Evolutionary conservation across 2,329 filamentous ascomycete genomes (phyloP).

Genomic region (Cordyceps sp.): DNA sequence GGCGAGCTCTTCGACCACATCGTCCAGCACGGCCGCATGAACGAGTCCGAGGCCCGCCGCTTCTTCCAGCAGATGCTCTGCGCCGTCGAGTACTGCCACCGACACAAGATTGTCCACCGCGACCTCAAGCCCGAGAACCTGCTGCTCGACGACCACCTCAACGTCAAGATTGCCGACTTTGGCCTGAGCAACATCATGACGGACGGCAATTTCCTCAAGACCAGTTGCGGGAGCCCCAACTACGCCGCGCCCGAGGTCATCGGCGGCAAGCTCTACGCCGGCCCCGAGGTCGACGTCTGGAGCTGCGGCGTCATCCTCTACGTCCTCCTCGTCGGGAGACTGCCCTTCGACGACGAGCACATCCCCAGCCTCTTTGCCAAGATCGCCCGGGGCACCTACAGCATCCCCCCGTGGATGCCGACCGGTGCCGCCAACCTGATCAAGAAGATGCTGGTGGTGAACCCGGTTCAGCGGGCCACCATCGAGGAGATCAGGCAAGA

Average conservation of each 20-base stretch:
- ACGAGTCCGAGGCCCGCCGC: conserved; percentile 80
- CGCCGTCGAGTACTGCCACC: conserved; percentile 95
- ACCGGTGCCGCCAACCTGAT: conserved; percentile 69
- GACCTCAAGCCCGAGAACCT: conserved; percentile 96
- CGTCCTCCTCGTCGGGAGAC: conserved; percentile 61
- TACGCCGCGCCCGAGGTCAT: conserved; percentile 98
- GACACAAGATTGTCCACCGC: conserved; percentile 96
- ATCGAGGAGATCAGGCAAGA: conserved; percentile 88
- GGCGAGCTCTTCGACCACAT: conserved; percentile 97
- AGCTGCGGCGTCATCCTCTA: conserved; percentile 87
- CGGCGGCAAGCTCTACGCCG: conserved; percentile 91
- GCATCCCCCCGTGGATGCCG: conserved; percentile 81
- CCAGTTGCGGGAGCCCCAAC: conserved; percentile 94
- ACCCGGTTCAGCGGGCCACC: conserved; percentile 84
- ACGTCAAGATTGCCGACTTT: conserved; percentile 98
- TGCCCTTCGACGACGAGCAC: conserved; percentile 97
- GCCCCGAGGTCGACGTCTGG: conserved; percentile 97
- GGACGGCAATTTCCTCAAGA: conserved; percentile 97
- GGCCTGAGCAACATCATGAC: conserved; percentile 99
- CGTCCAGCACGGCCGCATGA: conserved; percentile 81
- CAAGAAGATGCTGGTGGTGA: conserved; percentile 86
- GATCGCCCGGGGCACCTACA: conserved; percentile 87
- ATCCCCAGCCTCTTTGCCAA: conserved; percentile 97
- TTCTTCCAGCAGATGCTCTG: conserved; percentile 99
- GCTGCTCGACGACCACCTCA: conserved; percentile 83